Conservation (phyloP, 192 early-diverging fungal species). For the Podila clonocystis region DNA sequence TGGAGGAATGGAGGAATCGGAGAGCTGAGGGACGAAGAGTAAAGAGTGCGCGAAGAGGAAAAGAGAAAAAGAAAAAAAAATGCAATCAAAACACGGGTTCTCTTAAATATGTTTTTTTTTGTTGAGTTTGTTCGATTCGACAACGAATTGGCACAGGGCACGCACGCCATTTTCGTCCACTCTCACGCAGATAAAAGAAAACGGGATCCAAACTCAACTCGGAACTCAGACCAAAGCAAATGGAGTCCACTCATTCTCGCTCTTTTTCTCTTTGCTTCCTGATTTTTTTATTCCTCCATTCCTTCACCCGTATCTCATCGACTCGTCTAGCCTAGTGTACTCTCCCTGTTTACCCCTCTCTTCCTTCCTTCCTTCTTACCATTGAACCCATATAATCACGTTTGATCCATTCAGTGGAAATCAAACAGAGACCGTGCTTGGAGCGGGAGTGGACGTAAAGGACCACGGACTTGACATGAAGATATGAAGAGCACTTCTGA, state of each 20-base stretch:
- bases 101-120: constrained; percentile 14
- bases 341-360: background rate
- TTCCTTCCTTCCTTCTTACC: background rate
- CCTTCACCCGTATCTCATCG: background rate
- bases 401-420: no score
- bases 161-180: background rate
- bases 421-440: no score
- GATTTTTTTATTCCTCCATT: background rate
- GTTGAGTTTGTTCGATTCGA: background rate
- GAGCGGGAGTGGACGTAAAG: no score
- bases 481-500: no score
- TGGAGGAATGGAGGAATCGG: background rate
- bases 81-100: background rate
- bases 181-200: background rate
- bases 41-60: constrained; percentile 2
- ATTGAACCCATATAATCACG: background rate
- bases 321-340: background rate
- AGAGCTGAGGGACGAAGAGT: no score
- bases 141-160: constrained; percentile 4
- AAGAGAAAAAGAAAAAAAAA: constrained; percentile 9
- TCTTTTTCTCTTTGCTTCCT: constrained; percentile 5
- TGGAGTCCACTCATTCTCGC: background rate
- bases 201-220: background rate
- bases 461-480: no score
- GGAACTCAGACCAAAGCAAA: background rate